Conservation (phyloP, 305 asterid genomes). For the Stenogyne calaminthoides region DNA sequence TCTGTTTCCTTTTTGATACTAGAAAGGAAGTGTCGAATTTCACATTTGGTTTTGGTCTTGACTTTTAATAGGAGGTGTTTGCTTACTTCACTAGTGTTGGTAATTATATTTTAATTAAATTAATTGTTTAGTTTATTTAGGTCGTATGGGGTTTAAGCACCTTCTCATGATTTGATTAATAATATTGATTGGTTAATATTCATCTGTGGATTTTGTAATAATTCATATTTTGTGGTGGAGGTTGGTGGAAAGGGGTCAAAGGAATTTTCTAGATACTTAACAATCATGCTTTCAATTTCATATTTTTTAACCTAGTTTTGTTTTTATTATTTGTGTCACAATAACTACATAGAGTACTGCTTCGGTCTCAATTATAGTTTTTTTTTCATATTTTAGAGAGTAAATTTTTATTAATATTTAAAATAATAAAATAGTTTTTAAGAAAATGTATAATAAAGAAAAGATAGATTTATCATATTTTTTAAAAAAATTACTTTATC, state of each 20-base stretch:
- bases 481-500: too few species aligned
- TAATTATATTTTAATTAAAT: not conserved
- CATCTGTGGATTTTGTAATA: not conserved
- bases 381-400: too few species aligned
- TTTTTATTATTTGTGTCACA: too few species aligned
- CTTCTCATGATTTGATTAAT: constrained; percentile 5
- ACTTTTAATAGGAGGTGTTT: not conserved
- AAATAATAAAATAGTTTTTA: too few species aligned
- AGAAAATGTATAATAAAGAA: too few species aligned
- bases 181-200: too few species aligned
- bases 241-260: constrained; percentile 22
- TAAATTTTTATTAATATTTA: too few species aligned
- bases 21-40: not conserved
- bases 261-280: not conserved
- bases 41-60: constrained; percentile 5
- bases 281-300: too few species aligned
- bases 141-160: not conserved
- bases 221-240: not conserved
- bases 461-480: too few species aligned
- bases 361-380: too few species aligned
- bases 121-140: not conserved
- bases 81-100: constrained; percentile 16
- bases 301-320: too few species aligned
- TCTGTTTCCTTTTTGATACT: not conserved
- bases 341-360: too few species aligned